Evolutionary conservation across 1,139 yeast species (phyloP).

Genomic region (Blastobotrys buckinghamii): DNA sequence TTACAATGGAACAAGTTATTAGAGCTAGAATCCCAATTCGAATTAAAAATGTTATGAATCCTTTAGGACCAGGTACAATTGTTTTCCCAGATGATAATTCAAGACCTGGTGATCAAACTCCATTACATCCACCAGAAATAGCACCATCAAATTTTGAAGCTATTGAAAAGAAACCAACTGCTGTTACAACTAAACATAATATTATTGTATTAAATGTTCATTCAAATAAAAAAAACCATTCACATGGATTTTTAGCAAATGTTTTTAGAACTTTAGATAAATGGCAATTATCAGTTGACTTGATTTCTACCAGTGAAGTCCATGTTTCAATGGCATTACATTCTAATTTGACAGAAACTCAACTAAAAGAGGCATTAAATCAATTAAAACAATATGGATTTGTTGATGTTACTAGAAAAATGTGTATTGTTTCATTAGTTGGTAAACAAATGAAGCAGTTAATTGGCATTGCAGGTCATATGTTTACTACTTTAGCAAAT

Average conservation of each 20-base stretch:
- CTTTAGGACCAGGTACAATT: conserved; percentile 83
- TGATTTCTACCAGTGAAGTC: conserved; percentile 94
- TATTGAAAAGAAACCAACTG: conserved; percentile 74
- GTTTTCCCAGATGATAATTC: conserved; percentile 90
- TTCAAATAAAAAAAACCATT: conserved; percentile 84
- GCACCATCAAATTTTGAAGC: background rate
- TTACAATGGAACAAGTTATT: conserved; percentile 98
- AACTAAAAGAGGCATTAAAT: conserved; percentile 56
- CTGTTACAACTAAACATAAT: conserved; percentile 90
- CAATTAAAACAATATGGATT: conserved; percentile 78
- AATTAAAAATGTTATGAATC: conserved; percentile 92
- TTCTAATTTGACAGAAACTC: conserved; percentile 57
- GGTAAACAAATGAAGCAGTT: conserved; percentile 97
- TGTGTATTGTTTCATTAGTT: conserved; percentile 89
- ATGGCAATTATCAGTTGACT: conserved; percentile 83
- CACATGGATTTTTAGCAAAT: conserved; percentile 92
- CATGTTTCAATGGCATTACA: conserved; percentile 97
- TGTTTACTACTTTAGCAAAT: conserved; percentile 92
- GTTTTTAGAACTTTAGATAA: conserved; percentile 83
- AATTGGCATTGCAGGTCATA: conserved; percentile 94
- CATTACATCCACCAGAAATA: conserved; percentile 86
- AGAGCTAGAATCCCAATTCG: conserved; percentile 94
- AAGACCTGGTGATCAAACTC: conserved; percentile 82
- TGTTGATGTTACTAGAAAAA: conserved; percentile 79
- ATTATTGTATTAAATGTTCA: conserved; percentile 90